A percentile compares a stretch with the other conserved stretches of the same genome.
phyloP scores from a whole-genome alignment of 768 basidiomycete species.

The Pisolithus marmoratus region DNA sequence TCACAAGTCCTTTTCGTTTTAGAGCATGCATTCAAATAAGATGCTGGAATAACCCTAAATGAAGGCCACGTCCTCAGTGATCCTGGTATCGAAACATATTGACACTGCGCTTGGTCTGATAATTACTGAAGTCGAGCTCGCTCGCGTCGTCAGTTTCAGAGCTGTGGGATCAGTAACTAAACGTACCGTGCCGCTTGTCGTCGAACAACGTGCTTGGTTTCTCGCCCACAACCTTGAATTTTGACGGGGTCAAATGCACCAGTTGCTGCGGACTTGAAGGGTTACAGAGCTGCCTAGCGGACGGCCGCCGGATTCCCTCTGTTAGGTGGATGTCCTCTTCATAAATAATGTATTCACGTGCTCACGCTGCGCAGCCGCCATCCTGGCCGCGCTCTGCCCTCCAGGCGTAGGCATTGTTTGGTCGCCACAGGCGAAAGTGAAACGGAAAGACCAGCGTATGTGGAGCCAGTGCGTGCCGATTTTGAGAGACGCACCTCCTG shows the following conservation, averaged over 20 bases:
- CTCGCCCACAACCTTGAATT: conserved; percentile 27
- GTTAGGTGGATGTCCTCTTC: conserved; percentile 38
- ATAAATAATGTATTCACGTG: not conserved
- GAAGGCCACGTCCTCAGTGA: too few relatives aligned
- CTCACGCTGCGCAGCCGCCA: conserved; percentile 15
- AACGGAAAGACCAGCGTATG: too few relatives aligned
- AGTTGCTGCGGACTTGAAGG: conserved; percentile 34
- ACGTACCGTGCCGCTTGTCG: too few relatives aligned
- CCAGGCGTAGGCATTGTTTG: conserved; percentile 38
- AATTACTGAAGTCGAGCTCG: conserved; percentile 65
- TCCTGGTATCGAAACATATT: conserved; percentile 32
- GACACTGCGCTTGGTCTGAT: conserved; percentile 69
- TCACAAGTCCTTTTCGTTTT: not conserved
- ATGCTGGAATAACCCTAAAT: too few relatives aligned
- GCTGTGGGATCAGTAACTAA: too few relatives aligned
- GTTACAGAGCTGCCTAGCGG: conserved; percentile 68
- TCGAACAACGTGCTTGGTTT: too few relatives aligned
- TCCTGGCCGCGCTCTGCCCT: conserved; percentile 34
- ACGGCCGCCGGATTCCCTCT: conserved; percentile 55
- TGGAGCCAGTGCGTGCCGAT: too few relatives aligned
- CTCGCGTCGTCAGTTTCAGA: conserved; percentile 38
- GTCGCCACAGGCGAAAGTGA: conserved; percentile 21
- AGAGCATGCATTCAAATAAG: too few relatives aligned
- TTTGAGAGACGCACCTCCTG: too few relatives aligned
- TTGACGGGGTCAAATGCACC: conserved; percentile 27